These are phyloP conservation scores for Manihot esculenta DNA, from an alignment of 441 rosid species.

Conservation along the genomic window DNA sequence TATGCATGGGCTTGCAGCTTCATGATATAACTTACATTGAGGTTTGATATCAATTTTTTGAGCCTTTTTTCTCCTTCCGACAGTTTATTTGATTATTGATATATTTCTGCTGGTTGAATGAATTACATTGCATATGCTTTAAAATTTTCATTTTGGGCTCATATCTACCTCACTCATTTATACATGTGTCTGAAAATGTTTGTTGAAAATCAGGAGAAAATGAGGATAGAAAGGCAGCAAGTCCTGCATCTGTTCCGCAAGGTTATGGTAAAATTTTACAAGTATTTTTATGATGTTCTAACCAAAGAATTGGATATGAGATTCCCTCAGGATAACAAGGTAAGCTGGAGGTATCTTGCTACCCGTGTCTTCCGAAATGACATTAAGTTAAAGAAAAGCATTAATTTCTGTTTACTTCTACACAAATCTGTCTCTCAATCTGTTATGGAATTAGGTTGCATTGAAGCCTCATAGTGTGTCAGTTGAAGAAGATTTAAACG, in stretches of 20 bases:
- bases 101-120: background rate
- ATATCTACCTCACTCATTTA: background rate
- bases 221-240: slow-evolving; percentile 4
- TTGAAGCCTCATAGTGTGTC: slow-evolving; percentile 7
- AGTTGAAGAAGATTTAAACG: slow-evolving; percentile 7
- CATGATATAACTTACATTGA: background rate
- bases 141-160: background rate
- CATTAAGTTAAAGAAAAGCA: too few species aligned
- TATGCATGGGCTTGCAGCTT: slow-evolving; percentile 11
- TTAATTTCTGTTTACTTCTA: too few species aligned
- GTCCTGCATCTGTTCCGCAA: background rate
- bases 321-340: slow-evolving; percentile 3
- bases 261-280: slow-evolving; percentile 8
- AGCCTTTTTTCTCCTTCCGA: background rate
- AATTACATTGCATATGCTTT: background rate
- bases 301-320: background rate
- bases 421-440: background rate
- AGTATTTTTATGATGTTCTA: background rate
- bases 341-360: background rate
- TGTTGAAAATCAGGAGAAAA: background rate
- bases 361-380: too few species aligned
- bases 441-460: background rate
- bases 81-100: background rate
- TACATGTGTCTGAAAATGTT: too few species aligned
- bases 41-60: background rate